Conservation (phyloP, 1,139 yeast species). For the Blastobotrys petasosporus region DNA sequence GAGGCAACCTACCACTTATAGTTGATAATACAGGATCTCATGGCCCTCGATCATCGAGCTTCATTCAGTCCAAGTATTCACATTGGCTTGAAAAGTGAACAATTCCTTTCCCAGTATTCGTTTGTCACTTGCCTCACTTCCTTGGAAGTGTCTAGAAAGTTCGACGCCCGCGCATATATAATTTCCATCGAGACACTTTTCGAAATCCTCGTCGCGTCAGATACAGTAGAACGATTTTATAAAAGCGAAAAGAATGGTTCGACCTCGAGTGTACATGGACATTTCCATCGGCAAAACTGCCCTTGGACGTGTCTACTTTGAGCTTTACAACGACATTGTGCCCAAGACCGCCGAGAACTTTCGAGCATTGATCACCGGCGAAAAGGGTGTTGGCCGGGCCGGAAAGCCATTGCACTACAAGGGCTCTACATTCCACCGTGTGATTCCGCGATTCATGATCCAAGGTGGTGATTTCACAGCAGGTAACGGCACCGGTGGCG, state of each 20-base stretch:
- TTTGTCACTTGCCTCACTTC: too few relatives aligned
- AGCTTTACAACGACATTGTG: conserved; percentile 69
- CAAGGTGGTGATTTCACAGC: conserved; percentile 91
- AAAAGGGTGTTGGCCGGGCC: conserved; percentile 59
- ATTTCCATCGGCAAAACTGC: conserved; percentile 59
- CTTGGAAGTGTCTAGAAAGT: too few relatives aligned
- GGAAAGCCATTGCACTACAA: conserved; percentile 70
- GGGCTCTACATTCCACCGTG: conserved; percentile 83
- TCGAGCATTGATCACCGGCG: conserved; percentile 86
- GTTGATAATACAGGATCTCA: too few relatives aligned
- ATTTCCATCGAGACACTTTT: too few relatives aligned
- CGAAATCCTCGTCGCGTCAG: too few relatives aligned
- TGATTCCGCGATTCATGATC: conserved; percentile 51
- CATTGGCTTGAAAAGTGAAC: too few relatives aligned
- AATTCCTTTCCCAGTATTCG: too few relatives aligned
- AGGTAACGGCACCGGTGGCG: conserved; percentile 90
- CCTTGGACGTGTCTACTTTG: conserved; percentile 68
- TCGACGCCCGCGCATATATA: too few relatives aligned
- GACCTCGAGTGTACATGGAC: conserved; percentile 67
- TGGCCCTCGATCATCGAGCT: too few relatives aligned
- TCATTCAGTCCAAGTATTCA: too few relatives aligned
- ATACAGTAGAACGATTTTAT: too few relatives aligned
- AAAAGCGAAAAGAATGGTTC: conserved; percentile 1
- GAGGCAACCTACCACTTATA: too few relatives aligned
- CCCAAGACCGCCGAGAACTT: conserved; percentile 95